A percentile compares a stretch with the other conserved stretches of the same genome.
Evolutionary conservation across 1,139 yeast genomes (phyloP).

Genomic region (Scheffersomyces titani): DNA sequence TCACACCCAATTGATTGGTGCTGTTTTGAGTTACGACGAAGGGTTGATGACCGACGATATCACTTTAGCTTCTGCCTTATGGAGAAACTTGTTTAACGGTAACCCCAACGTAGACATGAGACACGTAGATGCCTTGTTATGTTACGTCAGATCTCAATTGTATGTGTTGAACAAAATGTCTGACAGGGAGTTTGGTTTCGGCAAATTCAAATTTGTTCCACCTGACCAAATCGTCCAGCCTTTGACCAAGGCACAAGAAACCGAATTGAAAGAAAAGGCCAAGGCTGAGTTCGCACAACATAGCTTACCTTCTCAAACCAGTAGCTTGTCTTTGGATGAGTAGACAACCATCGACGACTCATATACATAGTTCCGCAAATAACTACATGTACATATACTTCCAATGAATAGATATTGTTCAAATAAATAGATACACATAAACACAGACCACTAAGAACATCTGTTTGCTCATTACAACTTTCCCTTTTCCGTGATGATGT

Average conservation of each 20-base stretch:
- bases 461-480: slow-evolving; percentile 4
- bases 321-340: slow-evolving; percentile 64
- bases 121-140: slow-evolving; percentile 83
- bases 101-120: slow-evolving; percentile 79
- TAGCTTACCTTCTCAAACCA: slow-evolving; percentile 62
- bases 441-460: background rate
- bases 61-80: slow-evolving; percentile 81
- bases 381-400: slow-evolving; percentile 3
- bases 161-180: slow-evolving; percentile 82
- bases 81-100: slow-evolving; percentile 92
- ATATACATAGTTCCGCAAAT: background rate
- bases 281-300: slow-evolving; percentile 47
- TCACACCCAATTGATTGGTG: slow-evolving; percentile 87
- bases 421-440: background rate
- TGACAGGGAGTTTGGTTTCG: slow-evolving; percentile 91
- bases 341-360: slow-evolving; percentile 12
- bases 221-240: slow-evolving; percentile 80
- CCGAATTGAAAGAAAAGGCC: slow-evolving; percentile 34
- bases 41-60: slow-evolving; percentile 83
- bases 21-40: slow-evolving; percentile 90
- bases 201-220: slow-evolving; percentile 82
- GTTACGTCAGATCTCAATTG: slow-evolving; percentile 84
- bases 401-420: background rate
- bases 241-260: slow-evolving; percentile 63
- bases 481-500: slow-evolving; percentile 8